A percentile compares a stretch with the other conserved stretches of the same genome.
These are phyloP conservation scores for Neurospora crassa DNA, from an alignment of 2,329 filamentous ascomycete genomes.

Conservation along the genomic window DNA sequence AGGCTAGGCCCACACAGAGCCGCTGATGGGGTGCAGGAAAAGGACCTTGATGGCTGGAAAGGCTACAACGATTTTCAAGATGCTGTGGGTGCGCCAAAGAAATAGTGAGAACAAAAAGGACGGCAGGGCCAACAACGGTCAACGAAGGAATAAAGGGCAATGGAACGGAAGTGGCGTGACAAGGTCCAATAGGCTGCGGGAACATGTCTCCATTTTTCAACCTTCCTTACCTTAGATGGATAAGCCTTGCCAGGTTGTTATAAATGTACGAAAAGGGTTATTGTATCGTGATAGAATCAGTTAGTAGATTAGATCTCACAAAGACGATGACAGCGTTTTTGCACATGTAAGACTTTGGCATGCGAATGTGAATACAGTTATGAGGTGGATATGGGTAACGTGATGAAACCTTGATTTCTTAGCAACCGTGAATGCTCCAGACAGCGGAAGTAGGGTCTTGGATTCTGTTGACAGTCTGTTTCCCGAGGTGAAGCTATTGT, in stretches of 20 bases:
- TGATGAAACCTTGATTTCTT: neutral
- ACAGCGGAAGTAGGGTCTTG: neutral
- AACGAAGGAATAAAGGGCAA: too few relatives aligned
- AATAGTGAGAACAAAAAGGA: neutral
- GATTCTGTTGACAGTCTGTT: neutral
- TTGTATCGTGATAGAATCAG: neutral
- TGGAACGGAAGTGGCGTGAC: too few relatives aligned
- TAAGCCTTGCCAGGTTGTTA: too few relatives aligned
- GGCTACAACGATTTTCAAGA: neutral
- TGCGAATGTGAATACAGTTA: neutral
- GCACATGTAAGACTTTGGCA: neutral
- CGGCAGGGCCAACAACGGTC: too few relatives aligned
- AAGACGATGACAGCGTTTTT: neutral
- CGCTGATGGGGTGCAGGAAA: neutral
- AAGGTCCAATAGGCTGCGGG: too few relatives aligned
- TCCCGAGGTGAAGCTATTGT: neutral
- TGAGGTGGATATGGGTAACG: neutral
- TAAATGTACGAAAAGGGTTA: too few relatives aligned
- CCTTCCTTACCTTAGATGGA: too few relatives aligned
- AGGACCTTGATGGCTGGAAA: neutral
- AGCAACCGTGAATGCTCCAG: neutral
- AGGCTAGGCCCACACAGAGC: neutral
- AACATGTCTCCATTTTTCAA: too few relatives aligned
- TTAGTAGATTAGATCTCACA: neutral
- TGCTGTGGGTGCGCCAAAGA: neutral